phyloP scores from a whole-genome alignment of 306 rosid genomes.

The Acacia confusa region DNA sequence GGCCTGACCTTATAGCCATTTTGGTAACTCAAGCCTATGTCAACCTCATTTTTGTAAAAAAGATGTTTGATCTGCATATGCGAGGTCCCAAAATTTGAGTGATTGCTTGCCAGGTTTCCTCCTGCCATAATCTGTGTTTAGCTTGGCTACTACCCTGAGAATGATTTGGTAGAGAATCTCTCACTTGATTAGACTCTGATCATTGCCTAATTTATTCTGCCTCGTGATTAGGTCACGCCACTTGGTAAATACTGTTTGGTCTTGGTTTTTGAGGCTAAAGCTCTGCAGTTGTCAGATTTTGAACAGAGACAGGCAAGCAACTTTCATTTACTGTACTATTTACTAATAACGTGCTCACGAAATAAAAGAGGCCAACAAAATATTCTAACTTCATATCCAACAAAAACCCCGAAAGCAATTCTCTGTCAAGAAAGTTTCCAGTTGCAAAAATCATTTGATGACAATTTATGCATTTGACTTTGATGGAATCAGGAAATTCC shows the following conservation, averaged over 20 bases:
- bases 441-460: neutral
- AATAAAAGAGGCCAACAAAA: neutral
- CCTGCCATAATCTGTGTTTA: constrained; percentile 5
- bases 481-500: neutral
- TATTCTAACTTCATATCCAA: neutral
- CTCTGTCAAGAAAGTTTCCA: neutral
- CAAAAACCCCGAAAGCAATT: neutral
- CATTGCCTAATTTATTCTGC: constrained; percentile 8
- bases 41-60: neutral
- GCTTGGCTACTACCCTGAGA: constrained; percentile 16
- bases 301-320: constrained; percentile 80
- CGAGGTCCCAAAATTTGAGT: neutral
- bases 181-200: constrained; percentile 10
- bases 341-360: neutral
- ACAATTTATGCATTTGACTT: constrained; percentile 4
- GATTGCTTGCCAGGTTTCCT: constrained; percentile 11
- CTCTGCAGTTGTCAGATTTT: constrained; percentile 79
- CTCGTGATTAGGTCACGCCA: constrained; percentile 64
- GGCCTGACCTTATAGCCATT: neutral
- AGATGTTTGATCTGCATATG: neutral
- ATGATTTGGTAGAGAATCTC: neutral
- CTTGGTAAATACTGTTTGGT: constrained; percentile 78
- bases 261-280: constrained; percentile 81
- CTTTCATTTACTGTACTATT: constrained; percentile 15
- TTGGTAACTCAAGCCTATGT: neutral